Conservation (phyloP, 139 green algal genomes). For the Astrephomene gubernaculifera region DNA sequence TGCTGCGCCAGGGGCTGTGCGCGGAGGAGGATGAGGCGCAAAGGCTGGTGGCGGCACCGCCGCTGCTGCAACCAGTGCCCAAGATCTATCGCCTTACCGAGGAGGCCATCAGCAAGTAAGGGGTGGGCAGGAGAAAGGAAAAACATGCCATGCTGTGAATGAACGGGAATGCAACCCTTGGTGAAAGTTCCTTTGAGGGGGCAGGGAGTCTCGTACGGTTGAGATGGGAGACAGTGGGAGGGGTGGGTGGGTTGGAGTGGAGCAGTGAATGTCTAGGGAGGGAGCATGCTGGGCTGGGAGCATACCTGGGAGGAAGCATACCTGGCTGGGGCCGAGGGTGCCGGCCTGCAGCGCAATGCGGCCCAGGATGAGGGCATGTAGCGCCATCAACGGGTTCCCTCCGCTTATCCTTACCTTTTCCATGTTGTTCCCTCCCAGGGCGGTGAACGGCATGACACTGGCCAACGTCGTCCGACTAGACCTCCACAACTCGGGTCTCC, state of each 20-base stretch:
- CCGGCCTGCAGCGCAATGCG: no score
- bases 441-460: constrained; percentile 31
- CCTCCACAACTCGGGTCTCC: constrained; percentile 64
- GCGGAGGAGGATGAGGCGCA: constrained; percentile 37
- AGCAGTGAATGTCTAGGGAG: no score
- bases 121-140: no score
- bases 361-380: no score
- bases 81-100: constrained; percentile 41
- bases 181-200: no score
- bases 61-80: not conserved
- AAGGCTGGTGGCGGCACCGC: constrained; percentile 23
- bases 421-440: constrained; percentile 3
- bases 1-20: constrained; percentile 1
- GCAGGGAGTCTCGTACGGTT: not conserved
- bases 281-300: no score
- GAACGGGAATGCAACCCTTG: no score
- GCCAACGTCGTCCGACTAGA: constrained; percentile 62
- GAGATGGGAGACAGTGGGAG: not conserved
- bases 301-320: no score
- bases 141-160: no score
- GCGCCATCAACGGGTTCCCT: no score
- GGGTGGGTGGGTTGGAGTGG: not conserved
- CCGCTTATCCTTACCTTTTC: not conserved
- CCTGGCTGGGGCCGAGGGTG: no score
- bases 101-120: constrained; percentile 37